Base-by-base conservation (phyloP, 2,329 filamentous ascomycete genomes). In the Paraphoma chrysanthemicola region DNA sequence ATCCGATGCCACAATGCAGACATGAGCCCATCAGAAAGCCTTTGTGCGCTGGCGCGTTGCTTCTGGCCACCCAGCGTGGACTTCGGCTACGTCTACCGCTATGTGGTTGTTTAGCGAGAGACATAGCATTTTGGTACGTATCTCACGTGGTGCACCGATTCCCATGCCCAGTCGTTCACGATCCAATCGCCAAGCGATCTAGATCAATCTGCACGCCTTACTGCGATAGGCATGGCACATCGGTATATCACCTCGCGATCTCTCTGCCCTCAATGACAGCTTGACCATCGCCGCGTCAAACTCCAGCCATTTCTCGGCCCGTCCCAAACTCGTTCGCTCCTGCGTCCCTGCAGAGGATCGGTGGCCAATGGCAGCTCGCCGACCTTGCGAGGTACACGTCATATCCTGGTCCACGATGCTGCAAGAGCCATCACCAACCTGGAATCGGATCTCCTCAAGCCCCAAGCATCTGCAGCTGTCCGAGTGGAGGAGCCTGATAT, bases 381-480 rank as follows among this genome's bases (percentile, higher is more conserved):
- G 48, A 56, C 36, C 44, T 29, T 14, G 17, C 44, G 57, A 56
- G 57, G 55, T 51, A 48, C 56, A 65, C 67, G 69, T 69, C 63
- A 64, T 63, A 52, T 29, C 57, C 59, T 52, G 44, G 54, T 39
- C 45, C 28, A 53, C 58, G 59, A 66, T 64, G 61, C 61, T 62
- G 66, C 63, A 59, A 53, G 56, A 57, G 50, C 55, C 62, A 62
- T 59, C 54, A 59, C 60, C 63, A 66, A 60, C 57, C 60, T 63
- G 56, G 59, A 61, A 62, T 58, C 60, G 60, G 57, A 69, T 71
- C 67, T 66, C 67, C 65, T 60, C 67, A 59, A 54, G 63, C 57
- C 59, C 33, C 62, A 60, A 64, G 53, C 56, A 64, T 64, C 58
- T 64, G 64, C 58, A 57, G 51, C 55, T 55, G 47, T 57, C 50